phyloP scores from a whole-genome alignment of 768 basidiomycete genomes.

The Hygrocybe punicea region DNA sequence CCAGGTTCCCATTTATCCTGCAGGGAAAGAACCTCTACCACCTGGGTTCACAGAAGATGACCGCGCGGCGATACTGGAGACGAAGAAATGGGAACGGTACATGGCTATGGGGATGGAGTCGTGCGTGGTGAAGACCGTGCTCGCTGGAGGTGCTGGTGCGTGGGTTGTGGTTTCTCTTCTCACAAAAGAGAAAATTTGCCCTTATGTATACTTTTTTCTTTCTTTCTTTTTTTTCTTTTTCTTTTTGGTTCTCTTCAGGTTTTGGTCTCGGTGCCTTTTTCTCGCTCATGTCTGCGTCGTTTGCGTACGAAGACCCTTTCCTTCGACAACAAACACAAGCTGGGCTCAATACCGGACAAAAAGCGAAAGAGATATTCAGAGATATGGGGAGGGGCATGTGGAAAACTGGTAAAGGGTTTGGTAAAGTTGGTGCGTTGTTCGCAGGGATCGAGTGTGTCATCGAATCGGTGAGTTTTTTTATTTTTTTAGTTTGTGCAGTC shows the following conservation, averaged over 20 bases:
- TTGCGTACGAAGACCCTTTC: slow-evolving; percentile 92
- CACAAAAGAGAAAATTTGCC: neutral
- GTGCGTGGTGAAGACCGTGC: slow-evolving; percentile 75
- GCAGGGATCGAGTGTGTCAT: slow-evolving; percentile 95
- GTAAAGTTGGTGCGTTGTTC: slow-evolving; percentile 89
- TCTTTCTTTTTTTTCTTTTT: neutral
- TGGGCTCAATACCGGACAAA: slow-evolving; percentile 63
- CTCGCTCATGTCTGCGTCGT: slow-evolving; percentile 92
- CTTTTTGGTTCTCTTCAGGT: slow-evolving; percentile 50
- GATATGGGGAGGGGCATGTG: slow-evolving; percentile 96
- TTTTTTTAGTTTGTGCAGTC: no score
- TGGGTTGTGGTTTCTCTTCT: slow-evolving; percentile 5
- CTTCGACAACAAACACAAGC: slow-evolving; percentile 60
- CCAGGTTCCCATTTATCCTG: slow-evolving; percentile 72
- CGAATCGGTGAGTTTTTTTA: slow-evolving; percentile 68
- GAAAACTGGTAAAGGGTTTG: slow-evolving; percentile 86
- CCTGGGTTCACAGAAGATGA: slow-evolving; percentile 82
- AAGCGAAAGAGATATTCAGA: slow-evolving; percentile 79
- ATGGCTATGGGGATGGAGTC: slow-evolving; percentile 77
- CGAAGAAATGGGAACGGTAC: slow-evolving; percentile 74
- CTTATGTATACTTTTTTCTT: neutral
- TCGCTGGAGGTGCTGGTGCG: slow-evolving; percentile 83
- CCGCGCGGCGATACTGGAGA: slow-evolving; percentile 57
- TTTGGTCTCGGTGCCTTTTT: slow-evolving; percentile 93
- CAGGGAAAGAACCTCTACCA: slow-evolving; percentile 86